Conservation (phyloP, 208 protist species). For the Herpetomonas samuelpessoai region DNA sequence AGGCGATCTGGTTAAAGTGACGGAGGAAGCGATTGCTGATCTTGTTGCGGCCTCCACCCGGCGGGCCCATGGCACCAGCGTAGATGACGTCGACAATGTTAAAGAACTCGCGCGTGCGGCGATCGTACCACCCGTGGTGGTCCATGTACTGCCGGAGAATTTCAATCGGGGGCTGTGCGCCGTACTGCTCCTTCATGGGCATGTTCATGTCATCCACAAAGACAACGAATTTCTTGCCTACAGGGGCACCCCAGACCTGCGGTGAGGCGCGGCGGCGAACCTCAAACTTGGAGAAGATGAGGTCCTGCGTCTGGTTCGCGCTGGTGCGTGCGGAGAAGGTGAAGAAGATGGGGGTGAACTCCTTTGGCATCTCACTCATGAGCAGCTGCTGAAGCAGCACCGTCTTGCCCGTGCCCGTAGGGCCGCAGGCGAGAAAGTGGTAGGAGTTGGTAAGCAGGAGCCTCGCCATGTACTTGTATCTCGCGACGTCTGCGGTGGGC, state of each 20-base stretch:
- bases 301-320: conserved; percentile 97
- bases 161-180: conserved; percentile 98
- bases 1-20: conserved; percentile 98
- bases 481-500: conserved; percentile 95
- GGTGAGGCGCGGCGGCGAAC: conserved; percentile 93
- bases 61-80: conserved; percentile 96
- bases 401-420: conserved; percentile 98
- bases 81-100: conserved; percentile 95
- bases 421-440: conserved; percentile 95
- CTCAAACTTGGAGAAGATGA: conserved; percentile 97
- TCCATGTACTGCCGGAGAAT: conserved; percentile 98
- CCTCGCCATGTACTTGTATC: conserved; percentile 95
- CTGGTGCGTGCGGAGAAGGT: conserved; percentile 98
- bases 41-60: conserved; percentile 95
- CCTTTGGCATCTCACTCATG: conserved; percentile 91
- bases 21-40: conserved; percentile 97
- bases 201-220: conserved; percentile 99
- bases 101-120: conserved; percentile 93
- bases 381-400: conserved; percentile 95
- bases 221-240: conserved; percentile 97
- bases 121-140: conserved; percentile 97
- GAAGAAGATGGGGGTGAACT: conserved; percentile 96
- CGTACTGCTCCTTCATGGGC: conserved; percentile 97
- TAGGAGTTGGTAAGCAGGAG: conserved; percentile 88
- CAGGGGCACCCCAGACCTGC: conserved; percentile 95